Percentiles rank a stretch among this genome's conserved stretches.
Evolutionary conservation across 2,329 filamentous ascomycete genomes (phyloP).

Genomic region (Hypoxylon sp.): DNA sequence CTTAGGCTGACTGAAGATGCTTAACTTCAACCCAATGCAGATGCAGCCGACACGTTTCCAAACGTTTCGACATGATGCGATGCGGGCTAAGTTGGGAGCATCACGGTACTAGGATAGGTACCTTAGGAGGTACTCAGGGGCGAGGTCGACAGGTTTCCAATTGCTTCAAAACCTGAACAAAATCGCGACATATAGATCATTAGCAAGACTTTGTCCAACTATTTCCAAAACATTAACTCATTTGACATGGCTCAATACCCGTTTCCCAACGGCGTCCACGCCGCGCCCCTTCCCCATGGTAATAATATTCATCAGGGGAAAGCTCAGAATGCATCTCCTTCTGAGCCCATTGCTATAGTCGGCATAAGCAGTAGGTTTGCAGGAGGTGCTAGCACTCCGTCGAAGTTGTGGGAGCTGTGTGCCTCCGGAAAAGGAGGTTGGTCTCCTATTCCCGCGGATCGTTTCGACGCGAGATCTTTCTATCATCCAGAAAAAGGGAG

Average conservation of each 20-base stretch:
- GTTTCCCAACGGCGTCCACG: neutral
- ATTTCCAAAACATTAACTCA: neutral
- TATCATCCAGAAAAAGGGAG: conserved; percentile 42
- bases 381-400: conserved; percentile 39
- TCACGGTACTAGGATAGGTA: neutral
- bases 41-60: neutral
- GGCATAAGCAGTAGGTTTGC: neutral
- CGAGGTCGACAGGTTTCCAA: neutral
- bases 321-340: neutral
- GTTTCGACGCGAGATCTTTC: conserved; percentile 44
- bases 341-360: neutral
- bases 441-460: conserved; percentile 43
- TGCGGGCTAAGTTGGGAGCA: neutral
- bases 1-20: neutral
- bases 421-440: conserved; percentile 46
- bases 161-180: neutral
- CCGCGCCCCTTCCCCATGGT: neutral
- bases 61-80: neutral
- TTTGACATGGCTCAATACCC: neutral
- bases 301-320: neutral
- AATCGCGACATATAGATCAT: neutral
- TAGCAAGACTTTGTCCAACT: neutral
- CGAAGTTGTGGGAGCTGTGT: conserved; percentile 49
- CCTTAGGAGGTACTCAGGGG: neutral
- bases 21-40: neutral